Evolutionary conservation across 108 stramenopile genomes (phyloP).

Genomic region (Stephanodiscus triporus): DNA sequence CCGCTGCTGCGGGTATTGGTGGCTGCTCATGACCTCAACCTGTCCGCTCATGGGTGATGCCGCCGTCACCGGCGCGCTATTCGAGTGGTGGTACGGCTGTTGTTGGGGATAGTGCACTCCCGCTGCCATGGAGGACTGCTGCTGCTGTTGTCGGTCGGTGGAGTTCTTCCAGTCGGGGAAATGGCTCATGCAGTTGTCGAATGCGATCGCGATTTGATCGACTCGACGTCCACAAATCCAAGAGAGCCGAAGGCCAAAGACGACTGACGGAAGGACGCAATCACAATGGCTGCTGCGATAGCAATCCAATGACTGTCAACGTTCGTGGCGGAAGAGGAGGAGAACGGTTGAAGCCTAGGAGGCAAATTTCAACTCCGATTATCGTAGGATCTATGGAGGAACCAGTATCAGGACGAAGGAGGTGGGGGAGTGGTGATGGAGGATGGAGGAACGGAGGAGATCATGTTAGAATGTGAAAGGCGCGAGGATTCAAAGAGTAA

Average conservation of each 20-base stretch:
- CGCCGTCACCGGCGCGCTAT: neutral
- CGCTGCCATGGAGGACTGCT: neutral
- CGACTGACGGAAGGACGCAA: neutral
- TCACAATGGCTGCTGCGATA: neutral
- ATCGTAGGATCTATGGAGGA: neutral
- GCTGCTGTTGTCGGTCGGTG: neutral
- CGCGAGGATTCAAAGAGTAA: neutral
- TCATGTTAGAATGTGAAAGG: neutral
- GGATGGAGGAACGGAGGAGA: neutral
- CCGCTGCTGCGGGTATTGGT: conserved; percentile 7
- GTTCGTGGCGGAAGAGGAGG: neutral
- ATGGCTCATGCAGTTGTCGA: neutral
- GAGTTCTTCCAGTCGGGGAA: neutral
- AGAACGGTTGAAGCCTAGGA: neutral
- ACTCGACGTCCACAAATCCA: neutral
- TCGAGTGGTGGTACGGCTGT: neutral
- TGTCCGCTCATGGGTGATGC: conserved; percentile 10
- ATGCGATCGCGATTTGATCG: neutral
- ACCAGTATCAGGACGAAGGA: neutral
- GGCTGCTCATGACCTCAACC: conserved; percentile 41
- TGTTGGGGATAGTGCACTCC: neutral
- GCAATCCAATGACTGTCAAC: neutral
- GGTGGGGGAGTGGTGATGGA: neutral
- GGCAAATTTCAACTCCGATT: conserved; percentile 4
- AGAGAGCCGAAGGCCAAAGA: neutral